These are phyloP conservation scores for Salix udensis DNA, from an alignment of 345 rosid species.

Conservation along the genomic window DNA sequence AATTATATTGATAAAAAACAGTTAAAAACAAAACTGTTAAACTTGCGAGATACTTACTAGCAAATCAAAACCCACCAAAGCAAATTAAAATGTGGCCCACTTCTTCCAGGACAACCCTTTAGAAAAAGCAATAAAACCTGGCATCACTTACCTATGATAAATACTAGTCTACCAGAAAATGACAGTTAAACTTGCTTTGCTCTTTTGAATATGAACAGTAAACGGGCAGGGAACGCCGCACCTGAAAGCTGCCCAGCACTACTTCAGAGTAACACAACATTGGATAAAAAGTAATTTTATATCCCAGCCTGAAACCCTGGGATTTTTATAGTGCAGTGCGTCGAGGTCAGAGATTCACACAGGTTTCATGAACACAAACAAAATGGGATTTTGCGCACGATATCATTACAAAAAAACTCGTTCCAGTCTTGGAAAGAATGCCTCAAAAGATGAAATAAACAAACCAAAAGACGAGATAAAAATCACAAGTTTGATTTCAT, in stretches of 20 bases:
- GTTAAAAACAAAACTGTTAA: not conserved
- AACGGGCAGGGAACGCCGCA: too few relatives aligned
- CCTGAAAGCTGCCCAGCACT: too few relatives aligned
- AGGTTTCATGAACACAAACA: not conserved
- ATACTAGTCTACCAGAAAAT: too few relatives aligned
- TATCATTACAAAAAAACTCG: not conserved
- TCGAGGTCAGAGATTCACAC: not conserved
- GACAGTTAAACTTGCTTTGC: too few relatives aligned
- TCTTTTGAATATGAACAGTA: too few relatives aligned
- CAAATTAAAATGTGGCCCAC: not conserved
- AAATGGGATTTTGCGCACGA: not conserved
- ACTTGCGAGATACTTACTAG: not conserved
- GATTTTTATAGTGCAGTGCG: not conserved
- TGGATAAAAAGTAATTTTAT: too few relatives aligned
- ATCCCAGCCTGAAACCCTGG: too few relatives aligned
- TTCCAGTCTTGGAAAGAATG: not conserved
- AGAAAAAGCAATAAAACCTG: not conserved
- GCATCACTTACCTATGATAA: not conserved
- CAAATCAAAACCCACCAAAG: not conserved
- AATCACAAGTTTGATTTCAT: not conserved
- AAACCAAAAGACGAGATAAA: not conserved
- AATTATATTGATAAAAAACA: too few relatives aligned
- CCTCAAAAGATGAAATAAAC: not conserved
- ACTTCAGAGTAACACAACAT: too few relatives aligned
- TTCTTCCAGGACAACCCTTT: not conserved